These are phyloP conservation scores for Sicyos edulis DNA, from an alignment of 306 rosid genomes.

Conservation along the genomic window DNA sequence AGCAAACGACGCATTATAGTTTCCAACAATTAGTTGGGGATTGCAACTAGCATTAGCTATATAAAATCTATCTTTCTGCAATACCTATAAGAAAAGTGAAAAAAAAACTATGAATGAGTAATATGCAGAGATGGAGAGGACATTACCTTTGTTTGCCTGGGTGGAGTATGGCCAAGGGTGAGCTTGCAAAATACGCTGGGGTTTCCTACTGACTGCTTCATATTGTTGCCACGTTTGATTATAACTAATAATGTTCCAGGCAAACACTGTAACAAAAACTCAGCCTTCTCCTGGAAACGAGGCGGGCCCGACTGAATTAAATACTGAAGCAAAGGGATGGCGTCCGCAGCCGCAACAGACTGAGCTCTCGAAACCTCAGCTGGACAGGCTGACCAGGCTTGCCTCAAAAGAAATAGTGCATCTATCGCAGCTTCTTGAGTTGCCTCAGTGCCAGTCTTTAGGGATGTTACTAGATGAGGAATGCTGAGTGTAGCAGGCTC, in stretches of 20 bases:
- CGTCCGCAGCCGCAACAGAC: constrained; percentile 96
- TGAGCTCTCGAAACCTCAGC: constrained; percentile 97
- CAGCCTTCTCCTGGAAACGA: constrained; percentile 95
- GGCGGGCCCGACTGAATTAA: constrained; percentile 97
- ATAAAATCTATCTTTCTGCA: neutral
- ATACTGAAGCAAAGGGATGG: constrained; percentile 91
- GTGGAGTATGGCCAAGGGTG: constrained; percentile 80
- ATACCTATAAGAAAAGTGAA: neutral
- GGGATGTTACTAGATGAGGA: constrained; percentile 92
- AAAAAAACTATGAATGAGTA: neutral
- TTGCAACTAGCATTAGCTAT: constrained; percentile 2
- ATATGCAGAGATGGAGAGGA: neutral
- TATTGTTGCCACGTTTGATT: constrained; percentile 88
- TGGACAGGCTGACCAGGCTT: constrained; percentile 99
- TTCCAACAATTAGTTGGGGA: neutral
- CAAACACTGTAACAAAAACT: constrained; percentile 92
- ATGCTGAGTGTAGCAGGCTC: constrained; percentile 99
- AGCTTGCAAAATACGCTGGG: constrained; percentile 93
- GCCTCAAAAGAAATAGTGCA: constrained; percentile 89
- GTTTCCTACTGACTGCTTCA: constrained; percentile 98
- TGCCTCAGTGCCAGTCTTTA: constrained; percentile 90
- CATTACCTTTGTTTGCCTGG: constrained; percentile 80
- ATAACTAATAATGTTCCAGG: constrained; percentile 90
- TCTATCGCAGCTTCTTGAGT: constrained; percentile 98
- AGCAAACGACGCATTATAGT: neutral